Conservation (phyloP, 176 grass and related monocot genomes). For the Bromus sterilis region DNA sequence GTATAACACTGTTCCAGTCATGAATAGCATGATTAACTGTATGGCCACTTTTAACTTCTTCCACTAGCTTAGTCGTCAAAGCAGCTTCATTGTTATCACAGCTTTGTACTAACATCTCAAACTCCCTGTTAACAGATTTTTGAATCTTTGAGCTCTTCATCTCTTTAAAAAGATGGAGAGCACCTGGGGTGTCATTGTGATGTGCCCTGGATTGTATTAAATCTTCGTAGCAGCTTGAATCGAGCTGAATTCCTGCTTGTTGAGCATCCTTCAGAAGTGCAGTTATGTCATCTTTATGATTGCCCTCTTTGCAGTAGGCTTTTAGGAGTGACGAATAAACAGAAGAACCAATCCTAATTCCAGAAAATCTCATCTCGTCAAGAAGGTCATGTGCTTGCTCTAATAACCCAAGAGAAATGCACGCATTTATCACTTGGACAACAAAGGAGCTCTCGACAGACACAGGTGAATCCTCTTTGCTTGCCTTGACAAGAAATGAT, state of each 20-base stretch:
- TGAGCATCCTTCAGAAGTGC: conserved; percentile 67
- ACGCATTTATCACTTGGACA: conserved; percentile 83
- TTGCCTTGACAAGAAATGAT: conserved; percentile 74
- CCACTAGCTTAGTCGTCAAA: conserved; percentile 62
- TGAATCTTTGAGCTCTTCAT: conserved; percentile 54
- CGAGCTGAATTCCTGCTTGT: conserved; percentile 69
- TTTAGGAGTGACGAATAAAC: conserved; percentile 74
- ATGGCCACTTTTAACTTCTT: conserved; percentile 63
- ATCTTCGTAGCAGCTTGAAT: conserved; percentile 57
- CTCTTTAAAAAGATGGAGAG: conserved; percentile 55
- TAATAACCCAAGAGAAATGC: conserved; percentile 68
- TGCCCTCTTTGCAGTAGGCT: conserved; percentile 65
- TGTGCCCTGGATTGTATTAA: conserved; percentile 53
- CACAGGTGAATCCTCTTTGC: conserved; percentile 61
- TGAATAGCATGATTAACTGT: conserved; percentile 55
- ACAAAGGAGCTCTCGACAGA: conserved; percentile 62
- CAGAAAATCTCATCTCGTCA: conserved; percentile 88
- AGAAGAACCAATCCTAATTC: conserved; percentile 69
- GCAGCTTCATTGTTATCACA: conserved; percentile 29
- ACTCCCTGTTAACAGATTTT: conserved; percentile 38
- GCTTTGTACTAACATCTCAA: conserved; percentile 35
- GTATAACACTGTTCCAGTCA: conserved; percentile 89
- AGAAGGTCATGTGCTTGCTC: conserved; percentile 89
- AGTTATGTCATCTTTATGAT: conserved; percentile 52
- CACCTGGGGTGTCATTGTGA: conserved; percentile 45